Conservation (phyloP, 2,329 filamentous ascomycete genomes). For the Arthrobotrys entomopaga region DNA sequence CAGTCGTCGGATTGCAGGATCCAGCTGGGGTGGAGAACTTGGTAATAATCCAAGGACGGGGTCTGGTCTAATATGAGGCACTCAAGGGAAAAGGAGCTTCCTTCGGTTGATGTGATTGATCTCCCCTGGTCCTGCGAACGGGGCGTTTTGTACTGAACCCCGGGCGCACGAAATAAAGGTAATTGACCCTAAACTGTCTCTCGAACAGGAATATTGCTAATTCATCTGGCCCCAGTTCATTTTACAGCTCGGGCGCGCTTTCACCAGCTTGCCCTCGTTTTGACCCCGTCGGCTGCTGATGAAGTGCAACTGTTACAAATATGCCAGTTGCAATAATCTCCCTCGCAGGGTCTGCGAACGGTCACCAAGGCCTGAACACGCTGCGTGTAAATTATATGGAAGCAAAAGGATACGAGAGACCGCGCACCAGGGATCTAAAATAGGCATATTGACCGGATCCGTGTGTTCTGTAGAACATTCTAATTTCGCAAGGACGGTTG, state of each 20-base stretch:
- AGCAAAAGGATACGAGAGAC: constrained; percentile 23
- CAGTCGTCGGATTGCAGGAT: constrained; percentile 6
- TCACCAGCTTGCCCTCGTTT: constrained; percentile 18
- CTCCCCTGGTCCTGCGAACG: neutral
- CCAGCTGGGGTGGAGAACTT: neutral
- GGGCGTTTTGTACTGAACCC: constrained; percentile 43
- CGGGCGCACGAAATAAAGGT: constrained; percentile 21
- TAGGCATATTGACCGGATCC: constrained; percentile 36
- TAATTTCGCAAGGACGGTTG: constrained; percentile 42
- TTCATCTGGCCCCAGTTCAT: neutral
- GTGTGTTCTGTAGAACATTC: constrained; percentile 28
- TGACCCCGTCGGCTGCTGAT: too few species aligned
- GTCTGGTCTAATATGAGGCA: neutral
- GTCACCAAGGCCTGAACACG: too few species aligned
- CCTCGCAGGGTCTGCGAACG: neutral
- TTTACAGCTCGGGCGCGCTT: constrained; percentile 45
- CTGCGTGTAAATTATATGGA: too few species aligned
- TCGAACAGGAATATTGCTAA: neutral
- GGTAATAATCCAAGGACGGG: neutral
- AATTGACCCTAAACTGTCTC: constrained; percentile 2
- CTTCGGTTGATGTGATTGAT: neutral
- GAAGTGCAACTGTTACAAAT: too few species aligned
- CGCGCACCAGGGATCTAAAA: constrained; percentile 30
- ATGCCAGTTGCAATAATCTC: constrained; percentile 26
- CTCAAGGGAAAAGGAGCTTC: constrained; percentile 5